Evolutionary conservation across 2,329 filamentous ascomycete genomes (phyloP), one percentile per base, ranked within the genome.

Genomic region (Exophiala bonariae): DNA sequence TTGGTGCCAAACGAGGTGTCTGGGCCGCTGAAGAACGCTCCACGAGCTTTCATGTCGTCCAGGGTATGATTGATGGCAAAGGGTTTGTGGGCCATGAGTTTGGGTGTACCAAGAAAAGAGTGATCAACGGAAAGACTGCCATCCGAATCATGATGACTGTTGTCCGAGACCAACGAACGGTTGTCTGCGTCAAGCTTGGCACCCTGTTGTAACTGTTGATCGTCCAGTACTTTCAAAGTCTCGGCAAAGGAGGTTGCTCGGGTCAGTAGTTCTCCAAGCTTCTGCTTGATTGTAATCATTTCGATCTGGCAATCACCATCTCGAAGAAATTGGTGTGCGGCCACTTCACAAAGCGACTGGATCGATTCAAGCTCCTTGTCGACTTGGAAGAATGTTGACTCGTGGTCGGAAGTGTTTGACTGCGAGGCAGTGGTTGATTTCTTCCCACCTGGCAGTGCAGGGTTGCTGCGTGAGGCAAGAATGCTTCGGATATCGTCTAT

Each of bases 261-360:
- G 23, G 79, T 77, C 41, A 83, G 73, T 1, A 89, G 82, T 45
- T 84, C 77, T 7, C 70, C 69, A 34, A 95, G 78, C 13, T 82
- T 80, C 47, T 76, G 73, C 61, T 83, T 80, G 43, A 91, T 85
- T 37, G 82, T 84, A 19, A 76, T 74, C 31, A 96, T 78, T 65
- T 95, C 89, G 14, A 81, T 78, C n/a, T 75, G 78, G 67, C 91
- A 96, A 61, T 93, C 86, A 9, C 90, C 91, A 43, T 90, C 86
- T 18, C 91, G 82, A n/a, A 96, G 75, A 52, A 93, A 89, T 61
- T 95, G 88, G 62, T 95, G 90, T 0, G 91, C 91, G 2, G 87
- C 91, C 44, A 84, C 83, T 69, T 96, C 91, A 64, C 88, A 95
- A 59, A 90, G 80, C 46, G 78, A 79, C 65, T 96, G 89, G 4